A percentile compares a stretch with the other conserved stretches of the same genome.
Evolutionary conservation across 352 stramenopile species (phyloP).

Genomic region (Globisporangium recalcitrans): DNA sequence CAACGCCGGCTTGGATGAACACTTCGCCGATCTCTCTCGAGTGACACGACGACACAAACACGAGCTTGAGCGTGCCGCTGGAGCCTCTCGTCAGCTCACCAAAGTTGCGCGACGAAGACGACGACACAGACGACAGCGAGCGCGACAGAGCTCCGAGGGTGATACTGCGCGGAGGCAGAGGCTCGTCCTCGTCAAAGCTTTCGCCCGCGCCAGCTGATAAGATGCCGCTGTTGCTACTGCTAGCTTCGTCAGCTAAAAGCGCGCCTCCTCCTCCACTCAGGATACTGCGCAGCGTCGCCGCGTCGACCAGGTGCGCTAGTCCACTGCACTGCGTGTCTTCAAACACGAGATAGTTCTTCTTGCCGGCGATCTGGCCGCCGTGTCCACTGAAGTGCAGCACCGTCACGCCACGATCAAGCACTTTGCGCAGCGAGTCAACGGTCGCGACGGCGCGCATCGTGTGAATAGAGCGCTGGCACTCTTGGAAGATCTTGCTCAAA

Average conservation of each 20-base stretch:
- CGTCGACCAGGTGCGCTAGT: conserved; percentile 65
- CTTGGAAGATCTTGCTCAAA: conserved; percentile 69
- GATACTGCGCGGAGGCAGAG: not conserved
- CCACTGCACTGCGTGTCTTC: conserved; percentile 69
- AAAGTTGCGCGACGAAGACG: conserved; percentile 24
- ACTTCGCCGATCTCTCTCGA: conserved; percentile 73
- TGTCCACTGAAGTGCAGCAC: conserved; percentile 80
- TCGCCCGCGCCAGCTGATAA: not conserved
- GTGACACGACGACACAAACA: conserved; percentile 81
- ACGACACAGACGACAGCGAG: conserved; percentile 22
- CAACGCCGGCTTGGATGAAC: conserved; percentile 70
- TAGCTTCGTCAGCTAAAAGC: conserved; percentile 16
- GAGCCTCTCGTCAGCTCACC: conserved; percentile 21
- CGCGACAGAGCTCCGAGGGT: conserved; percentile 5
- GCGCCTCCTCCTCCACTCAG: conserved; percentile 29
- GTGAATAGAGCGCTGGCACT: conserved; percentile 68
- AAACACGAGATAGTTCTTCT: conserved; percentile 65
- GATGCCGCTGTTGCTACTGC: not conserved
- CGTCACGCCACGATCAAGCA: conserved; percentile 69
- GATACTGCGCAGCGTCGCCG: conserved; percentile 50
- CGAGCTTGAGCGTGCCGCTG: conserved; percentile 57
- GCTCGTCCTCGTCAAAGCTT: conserved; percentile 7
- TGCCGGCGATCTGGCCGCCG: conserved; percentile 56
- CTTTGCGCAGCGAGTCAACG: conserved; percentile 66
- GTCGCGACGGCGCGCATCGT: conserved; percentile 71